Evolutionary conservation across 2,329 filamentous ascomycete genomes (phyloP).

Genomic region (Cladosporium sp.): DNA sequence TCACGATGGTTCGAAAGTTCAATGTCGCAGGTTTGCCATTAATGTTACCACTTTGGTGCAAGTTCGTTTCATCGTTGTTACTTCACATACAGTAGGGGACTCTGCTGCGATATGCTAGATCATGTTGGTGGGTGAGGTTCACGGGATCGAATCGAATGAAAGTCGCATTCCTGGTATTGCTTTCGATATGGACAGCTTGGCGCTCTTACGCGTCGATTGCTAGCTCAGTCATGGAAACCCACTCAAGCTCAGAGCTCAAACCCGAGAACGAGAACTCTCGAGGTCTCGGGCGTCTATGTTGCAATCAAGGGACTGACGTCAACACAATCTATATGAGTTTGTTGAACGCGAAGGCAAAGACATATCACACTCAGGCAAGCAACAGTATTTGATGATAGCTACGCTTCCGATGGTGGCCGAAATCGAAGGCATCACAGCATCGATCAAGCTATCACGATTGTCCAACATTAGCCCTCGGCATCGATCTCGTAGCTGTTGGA

Average conservation of each 20-base stretch:
- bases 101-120: no score
- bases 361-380: neutral
- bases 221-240: neutral
- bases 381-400: neutral
- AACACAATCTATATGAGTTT: neutral
- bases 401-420: neutral
- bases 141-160: neutral
- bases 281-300: neutral
- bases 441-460: neutral
- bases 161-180: neutral
- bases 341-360: neutral
- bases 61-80: neutral
- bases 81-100: neutral
- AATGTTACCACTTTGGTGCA: neutral
- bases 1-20: neutral
- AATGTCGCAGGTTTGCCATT: no score
- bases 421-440: neutral
- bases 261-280: no score
- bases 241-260: neutral
- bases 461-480: slow-evolving; percentile 60
- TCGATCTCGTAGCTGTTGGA: slow-evolving; percentile 86
- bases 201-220: neutral
- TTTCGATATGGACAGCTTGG: neutral
- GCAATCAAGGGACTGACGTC: neutral
- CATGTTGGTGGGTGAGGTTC: no score